Base-by-base conservation (phyloP, 257 asterid species). In the Solanum dulcamara region DNA sequence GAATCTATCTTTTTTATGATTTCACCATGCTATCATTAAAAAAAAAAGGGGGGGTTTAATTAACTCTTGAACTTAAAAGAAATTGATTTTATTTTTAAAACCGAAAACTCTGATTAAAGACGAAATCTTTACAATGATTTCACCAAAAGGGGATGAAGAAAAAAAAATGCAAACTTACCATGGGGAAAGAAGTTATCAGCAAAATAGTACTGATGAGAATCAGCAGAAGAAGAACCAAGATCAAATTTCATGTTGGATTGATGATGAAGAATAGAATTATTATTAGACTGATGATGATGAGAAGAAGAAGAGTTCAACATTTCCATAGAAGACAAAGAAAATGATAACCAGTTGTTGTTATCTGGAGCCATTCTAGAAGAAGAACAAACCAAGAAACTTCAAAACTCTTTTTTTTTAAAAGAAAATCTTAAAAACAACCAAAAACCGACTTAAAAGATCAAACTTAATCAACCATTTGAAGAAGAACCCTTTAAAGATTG, bases 271-370 rank as follows among this genome's bases (percentile, higher is more conserved):
- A 85, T 86, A 77, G 82, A 26, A 74, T 6, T 11, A 60, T 59
- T 59, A 59, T 24, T 74, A 7, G 82, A 87, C 10, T 60, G 68
- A 60, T 62, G 85, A 26, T 26, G 37, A 62, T 26, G 33, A 89
- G 81, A n/a, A 12, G 94, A 81, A 35, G 94, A 37, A 40, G 93
- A 70, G 86, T 86, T 86, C 74, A 92, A 89, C 95, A 95, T 93
- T 84, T 92, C 98, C 93, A 91, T 89, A 1, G 98, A 90, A 6
- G 98, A 95, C 15, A 95, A 86, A 0, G 99, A 96, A 89, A 94
- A 96, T 2, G 97, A 93, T 15, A 96, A 94, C 99, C 99, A 94
- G 84, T 93, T 92, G 84, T 91, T 90, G 81, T 92, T 89, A 81
- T 90, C 98, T 17, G 91, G 94, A 17, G 97, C 98, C 99, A 95